Base-by-base conservation (phyloP, 2,329 filamentous ascomycete species). In the Fonsecaea pedrosoi region DNA sequence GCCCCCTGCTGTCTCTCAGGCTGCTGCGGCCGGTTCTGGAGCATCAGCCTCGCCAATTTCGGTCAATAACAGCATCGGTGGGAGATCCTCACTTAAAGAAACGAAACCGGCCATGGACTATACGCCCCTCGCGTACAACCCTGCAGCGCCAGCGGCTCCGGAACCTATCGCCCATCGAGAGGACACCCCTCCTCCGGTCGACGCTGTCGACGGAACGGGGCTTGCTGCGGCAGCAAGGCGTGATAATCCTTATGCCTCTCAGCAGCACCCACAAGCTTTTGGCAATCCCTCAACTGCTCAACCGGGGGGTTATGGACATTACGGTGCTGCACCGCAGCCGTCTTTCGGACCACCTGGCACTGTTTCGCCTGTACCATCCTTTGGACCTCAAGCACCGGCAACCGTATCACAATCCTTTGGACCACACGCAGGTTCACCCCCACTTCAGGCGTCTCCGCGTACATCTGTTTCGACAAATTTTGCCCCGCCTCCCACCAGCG, bases 161-260 rank as follows among this genome's bases (percentile, higher is more conserved):
- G 87, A 90, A 73, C 86, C 86, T 1, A 88, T 89, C 60, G 81
- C 84, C 50, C 84, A 87, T 72, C 83, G 87, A n/a, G 87, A 89
- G 75, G 88, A 89, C 78, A 89, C 87, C 3, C 87, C 87, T 2
- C 87, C 87, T 6, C 87, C 87, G 12, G 78, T 80, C 32, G 87
- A 89, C 75, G 85, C 81, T 42, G 81, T 77, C 15, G 77, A 75
- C 38, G 82, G 82, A 13, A 83, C 81, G 0, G 82, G 81, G 2
- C 77, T 83, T 4, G 74, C 78, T 48, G 78, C 79, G 4, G 81
- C 79, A 8, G 77, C 77, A 5, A 76, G 75, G 64, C 77, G 76
- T 45, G 80, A 82, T 64, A 72, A 78, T 42, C 71, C 75, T 45
- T 80, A 78, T 58, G 60, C 13, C 34, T 65, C 63, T 32, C 71